Conservation (phyloP, 1,139 yeast genomes). For the Pichia sp. region DNA sequence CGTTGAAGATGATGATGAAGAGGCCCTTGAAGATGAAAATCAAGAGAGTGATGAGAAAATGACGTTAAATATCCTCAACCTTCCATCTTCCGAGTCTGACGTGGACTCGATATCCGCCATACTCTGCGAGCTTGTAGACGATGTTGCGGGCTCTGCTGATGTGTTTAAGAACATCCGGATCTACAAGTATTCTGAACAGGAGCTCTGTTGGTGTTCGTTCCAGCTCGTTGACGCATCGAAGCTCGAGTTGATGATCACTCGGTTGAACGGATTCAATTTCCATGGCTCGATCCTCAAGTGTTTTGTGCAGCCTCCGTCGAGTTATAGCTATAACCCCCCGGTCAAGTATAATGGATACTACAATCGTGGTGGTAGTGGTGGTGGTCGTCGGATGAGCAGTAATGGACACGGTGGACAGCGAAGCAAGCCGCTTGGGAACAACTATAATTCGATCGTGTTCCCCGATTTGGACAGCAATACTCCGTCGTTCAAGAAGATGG, state of each 20-base stretch:
- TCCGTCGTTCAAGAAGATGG: not conserved
- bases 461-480: slow-evolving; percentile 24
- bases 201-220: slow-evolving; percentile 22
- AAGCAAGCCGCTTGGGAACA: slow-evolving; percentile 21
- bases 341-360: not conserved
- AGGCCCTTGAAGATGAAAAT: not conserved
- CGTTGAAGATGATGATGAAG: too few relatives aligned
- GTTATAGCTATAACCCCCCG: not conserved
- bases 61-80: not conserved
- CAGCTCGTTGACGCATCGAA: slow-evolving; percentile 11
- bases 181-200: slow-evolving; percentile 17
- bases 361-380: not conserved
- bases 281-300: slow-evolving; percentile 20
- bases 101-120: too few relatives aligned
- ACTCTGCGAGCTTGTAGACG: too few relatives aligned
- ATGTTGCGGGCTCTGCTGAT: not conserved
- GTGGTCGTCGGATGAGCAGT: too few relatives aligned
- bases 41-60: not conserved
- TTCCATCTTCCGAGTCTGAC: too few relatives aligned
- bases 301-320: slow-evolving; percentile 9
- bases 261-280: slow-evolving; percentile 21
- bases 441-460: slow-evolving; percentile 28
- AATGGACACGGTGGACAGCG: too few relatives aligned
- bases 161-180: slow-evolving; percentile 14
- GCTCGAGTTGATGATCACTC: slow-evolving; percentile 10